Evolutionary conservation across 305 asterid species (phyloP), one percentile per base, ranked within the genome.

Genomic region (Fraxinus baroniana): DNA sequence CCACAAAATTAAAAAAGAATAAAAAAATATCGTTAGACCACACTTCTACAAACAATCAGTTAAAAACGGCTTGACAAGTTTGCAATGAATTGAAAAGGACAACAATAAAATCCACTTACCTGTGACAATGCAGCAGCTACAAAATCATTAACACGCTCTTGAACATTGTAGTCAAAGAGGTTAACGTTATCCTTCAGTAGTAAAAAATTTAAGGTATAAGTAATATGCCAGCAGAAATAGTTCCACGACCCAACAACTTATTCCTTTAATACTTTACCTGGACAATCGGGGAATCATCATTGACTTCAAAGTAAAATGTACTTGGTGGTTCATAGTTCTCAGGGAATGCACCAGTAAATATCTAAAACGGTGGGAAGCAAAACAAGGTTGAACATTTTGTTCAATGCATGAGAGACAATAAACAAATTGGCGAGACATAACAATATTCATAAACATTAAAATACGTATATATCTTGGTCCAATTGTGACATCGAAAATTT

Each of bases 81-180:
- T 46, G 79, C 44, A 22, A 83, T 39, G 32, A 46, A 52, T 37
- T 2, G 71, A 80, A 70, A 64, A 68, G 7, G 75, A 13, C 49
- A 41, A 73, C 28, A 26, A 17, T 22, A 79, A 5, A 7, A 18
- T 37, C 52, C 26, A 74, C 85, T 79, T 74, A 93, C 99, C 94
- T 93, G 97, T 76, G 89, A 78, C 32, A 87, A 78, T 83, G 99
- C 98, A 84, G 99, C 98, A 85, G 96, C 96, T 52, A 97, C 98
- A 88, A 97, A 97, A 84, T 76, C 98, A 62, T 92, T 79, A 85
- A 97, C 99, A 60, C 99, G 99, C 78, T 97, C 95, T 73, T 90
- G 93, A 87, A 97, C 99, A 86, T 97, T 97, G 96, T 91, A 95
- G 86, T 97, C 99, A 77, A 95, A 97, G 46, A 97, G 88, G 81